Evolutionary conservation across 2,329 filamentous ascomycete species (phyloP), one percentile per base, ranked within the genome.

Genomic region (Xylariaceae sp.): DNA sequence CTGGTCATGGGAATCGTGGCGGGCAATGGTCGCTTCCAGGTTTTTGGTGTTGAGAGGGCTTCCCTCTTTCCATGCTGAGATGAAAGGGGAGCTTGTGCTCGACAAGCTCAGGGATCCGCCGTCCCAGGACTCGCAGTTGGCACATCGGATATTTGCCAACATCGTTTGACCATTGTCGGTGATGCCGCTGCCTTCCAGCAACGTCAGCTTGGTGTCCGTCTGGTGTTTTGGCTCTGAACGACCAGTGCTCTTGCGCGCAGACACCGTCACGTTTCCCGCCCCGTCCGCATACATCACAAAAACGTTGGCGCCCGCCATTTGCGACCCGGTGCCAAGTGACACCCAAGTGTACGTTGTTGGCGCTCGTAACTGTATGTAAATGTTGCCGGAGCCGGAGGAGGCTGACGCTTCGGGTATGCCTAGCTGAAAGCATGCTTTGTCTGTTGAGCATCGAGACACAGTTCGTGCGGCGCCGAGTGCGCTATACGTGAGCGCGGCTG

Each of bases 231-330:
- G 84, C 71, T 73, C 68, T 37, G 66, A 59, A 59, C 85, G 73
- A 6, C 74, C 74, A 0, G 63, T 70, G 32, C 77, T 80, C 2
- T 67, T 62, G 27, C 84, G 78, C 1, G 82, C 75, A 58, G 82
- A 85, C 51, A 86, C 65, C 1, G 84, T 87, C 29, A 86, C 74
- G 64, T 86, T 85, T 57, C 78, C 78, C 3, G 62, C 60, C 55
- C 80, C 80, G 59, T 83, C 74, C 45, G 79, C 70, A 67, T 87
- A 87, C 60, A 86, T 73, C 63, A 87, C 60, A 64, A 87, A 85
- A 54, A 86, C 84, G 65, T 83, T 78, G 48, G 83, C 68, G 34
- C 75, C 78, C 11, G 66, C 41, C 84, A 87, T 87, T 42, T 59
- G 56, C 0, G 64, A 61, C 45, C 84, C 84, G 34, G 79, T 80